Evolutionary conservation across 2,329 filamentous ascomycete species (phyloP).

Genomic region (Cladosporium sp.): DNA sequence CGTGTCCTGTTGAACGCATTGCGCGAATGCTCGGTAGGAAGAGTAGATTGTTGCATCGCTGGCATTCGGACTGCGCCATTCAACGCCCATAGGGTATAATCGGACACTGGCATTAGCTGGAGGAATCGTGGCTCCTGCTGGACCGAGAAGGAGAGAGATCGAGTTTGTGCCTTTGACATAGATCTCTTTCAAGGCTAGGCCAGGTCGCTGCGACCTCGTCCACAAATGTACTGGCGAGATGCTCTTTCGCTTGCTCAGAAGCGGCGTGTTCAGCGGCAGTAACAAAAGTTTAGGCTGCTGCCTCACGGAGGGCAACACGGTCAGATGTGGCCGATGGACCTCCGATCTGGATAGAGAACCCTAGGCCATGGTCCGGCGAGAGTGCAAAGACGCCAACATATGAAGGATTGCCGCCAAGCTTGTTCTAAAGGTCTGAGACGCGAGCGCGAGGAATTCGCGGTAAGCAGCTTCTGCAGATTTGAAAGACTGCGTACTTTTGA

Average conservation of each 20-base stretch:
- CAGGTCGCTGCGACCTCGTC: neutral
- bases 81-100: neutral
- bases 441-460: constrained; percentile 6
- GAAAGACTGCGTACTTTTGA: constrained; percentile 6
- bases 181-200: neutral
- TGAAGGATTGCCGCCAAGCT: constrained; percentile 12
- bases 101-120: neutral
- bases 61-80: neutral
- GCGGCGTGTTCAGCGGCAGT: constrained; percentile 1
- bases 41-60: neutral
- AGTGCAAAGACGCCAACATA: constrained; percentile 11
- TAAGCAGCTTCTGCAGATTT: neutral
- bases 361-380: constrained; percentile 12
- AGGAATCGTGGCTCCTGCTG: neutral
- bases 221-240: neutral
- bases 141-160: neutral
- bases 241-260: neutral
- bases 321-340: neutral
- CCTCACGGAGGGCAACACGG: neutral
- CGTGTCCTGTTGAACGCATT: neutral
- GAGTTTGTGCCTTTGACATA: constrained; percentile 1
- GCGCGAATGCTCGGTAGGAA: neutral
- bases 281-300: neutral
- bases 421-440: constrained; percentile 15
- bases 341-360: constrained; percentile 7